These are phyloP conservation scores for Suillus subluteus DNA, from an alignment of 768 basidiomycete species.

Conservation along the genomic window DNA sequence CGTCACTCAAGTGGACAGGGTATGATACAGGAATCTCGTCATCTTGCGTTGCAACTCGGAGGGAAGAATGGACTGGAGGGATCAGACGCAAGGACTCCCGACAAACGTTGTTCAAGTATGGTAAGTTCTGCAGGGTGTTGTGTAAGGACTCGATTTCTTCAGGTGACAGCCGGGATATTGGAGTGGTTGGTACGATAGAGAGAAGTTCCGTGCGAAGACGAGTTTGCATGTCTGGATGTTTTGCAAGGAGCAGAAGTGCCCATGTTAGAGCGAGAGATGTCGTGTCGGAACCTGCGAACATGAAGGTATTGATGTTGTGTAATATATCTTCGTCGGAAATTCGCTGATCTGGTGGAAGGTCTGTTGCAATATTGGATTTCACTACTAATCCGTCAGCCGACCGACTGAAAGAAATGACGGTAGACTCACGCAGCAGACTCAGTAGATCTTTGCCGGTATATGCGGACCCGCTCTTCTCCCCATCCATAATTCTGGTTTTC, in stretches of 20 bases:
- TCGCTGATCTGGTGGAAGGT: slow-evolving; percentile 67
- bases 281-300: slow-evolving; percentile 91
- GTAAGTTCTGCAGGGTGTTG: slow-evolving; percentile 57
- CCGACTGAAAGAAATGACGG: neutral
- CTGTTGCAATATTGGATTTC: slow-evolving; percentile 77
- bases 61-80: slow-evolving; percentile 80
- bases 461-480: slow-evolving; percentile 50
- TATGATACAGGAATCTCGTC: slow-evolving; percentile 76
- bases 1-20: slow-evolving; percentile 58
- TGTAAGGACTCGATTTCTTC: slow-evolving; percentile 70
- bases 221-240: slow-evolving; percentile 65
- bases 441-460: slow-evolving; percentile 76
- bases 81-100: slow-evolving; percentile 78
- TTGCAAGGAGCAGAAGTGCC: slow-evolving; percentile 77
- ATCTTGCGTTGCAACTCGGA: slow-evolving; percentile 77
- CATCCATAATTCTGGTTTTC: slow-evolving; percentile 70
- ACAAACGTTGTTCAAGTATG: slow-evolving; percentile 75
- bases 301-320: slow-evolving; percentile 85
- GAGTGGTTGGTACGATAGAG: slow-evolving; percentile 43
- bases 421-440: slow-evolving; percentile 68
- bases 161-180: slow-evolving; percentile 51
- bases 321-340: slow-evolving; percentile 89
- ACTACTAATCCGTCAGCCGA: slow-evolving; percentile 49
- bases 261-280: slow-evolving; percentile 84
- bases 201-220: slow-evolving; percentile 73